A percentile compares a stretch with the other conserved stretches of the same genome.
Conservation (phyloP, 2,329 filamentous ascomycete genomes). For the Alternaria brassicicola region DNA sequence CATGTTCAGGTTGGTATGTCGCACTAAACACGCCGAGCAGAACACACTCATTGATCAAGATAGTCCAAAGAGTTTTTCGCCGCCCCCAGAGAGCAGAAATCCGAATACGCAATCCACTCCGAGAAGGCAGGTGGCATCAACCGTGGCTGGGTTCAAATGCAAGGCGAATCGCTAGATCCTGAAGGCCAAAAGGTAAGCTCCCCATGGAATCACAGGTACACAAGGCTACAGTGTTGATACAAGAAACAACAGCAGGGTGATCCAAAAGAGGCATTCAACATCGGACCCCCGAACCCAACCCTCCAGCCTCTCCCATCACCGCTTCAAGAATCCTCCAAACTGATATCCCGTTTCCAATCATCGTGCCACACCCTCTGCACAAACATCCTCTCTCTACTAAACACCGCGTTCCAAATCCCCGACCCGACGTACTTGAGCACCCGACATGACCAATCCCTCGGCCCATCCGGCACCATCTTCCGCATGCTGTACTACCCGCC, state of each 20-base stretch:
- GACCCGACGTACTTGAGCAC: constrained; percentile 63
- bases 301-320: constrained; percentile 76
- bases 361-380: constrained; percentile 76
- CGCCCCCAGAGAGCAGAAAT: constrained; percentile 73
- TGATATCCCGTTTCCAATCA: constrained; percentile 70
- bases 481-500: constrained; percentile 60
- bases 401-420: constrained; percentile 70
- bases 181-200: constrained; percentile 74
- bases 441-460: constrained; percentile 61
- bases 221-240: background rate
- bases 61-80: constrained; percentile 77
- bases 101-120: constrained; percentile 73
- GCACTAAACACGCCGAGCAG: background rate
- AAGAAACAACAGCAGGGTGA: constrained; percentile 68
- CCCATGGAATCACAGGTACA: background rate
- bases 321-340: constrained; percentile 64
- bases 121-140: constrained; percentile 67
- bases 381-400: constrained; percentile 76
- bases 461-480: constrained; percentile 59
- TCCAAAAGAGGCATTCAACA: constrained; percentile 85
- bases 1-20: constrained; percentile 74
- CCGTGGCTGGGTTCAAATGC: constrained; percentile 86
- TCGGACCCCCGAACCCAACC: constrained; percentile 72
- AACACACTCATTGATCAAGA: constrained; percentile 1
- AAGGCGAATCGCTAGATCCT: constrained; percentile 86